Evolutionary conservation across 257 asterid genomes (phyloP), one percentile per base, ranked within the genome.

Genomic region (Fraxinus quadrangulata): DNA sequence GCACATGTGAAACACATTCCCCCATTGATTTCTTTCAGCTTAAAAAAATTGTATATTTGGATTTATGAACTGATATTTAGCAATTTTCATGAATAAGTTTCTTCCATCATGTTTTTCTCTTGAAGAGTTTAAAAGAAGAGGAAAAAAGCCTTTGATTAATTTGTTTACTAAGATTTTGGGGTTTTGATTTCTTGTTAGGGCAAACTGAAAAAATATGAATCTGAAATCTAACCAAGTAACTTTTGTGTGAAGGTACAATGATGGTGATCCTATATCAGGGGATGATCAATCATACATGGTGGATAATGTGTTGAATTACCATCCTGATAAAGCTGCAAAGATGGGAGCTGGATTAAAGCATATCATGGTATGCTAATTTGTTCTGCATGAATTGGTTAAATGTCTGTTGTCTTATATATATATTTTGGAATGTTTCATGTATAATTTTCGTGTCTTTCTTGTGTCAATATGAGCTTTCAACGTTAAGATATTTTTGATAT

Each of bases 271-370:
- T 66, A 73, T 95, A 77, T 80, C 96, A 23, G 83, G 88, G 34
- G 97, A 93, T 39, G 99, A 95, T 86, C 98, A 95, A 86, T 86
- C 86, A 28, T 95, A 83, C 83, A 81, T 95, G 2, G 68, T 88
- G 7, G 94, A 93, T 12, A 84, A 92, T 40, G 98, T 95, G 59
- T 84, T 95, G 81, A 91, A 84, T 81, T 80, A 91, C 77, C 99
- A 95, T 75, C 98, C 98, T 0, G 98, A 93, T 74, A 95, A 93
- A 84, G 89, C 91, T 56, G 76, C 54, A 49, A 95, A 95, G 86
- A 85, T 88, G 76, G 98, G 99, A 77, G 87, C 92, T 73, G 99
- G 98, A 78, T 71, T 93, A 49, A 88, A 91, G 73, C 77, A 89
- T 77, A 83, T 95, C 74, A 95, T 81, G 94, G 99, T 93, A 90